Conservation (phyloP, 805 yeast species). For the Saccharomycopsis capsularis region DNA sequence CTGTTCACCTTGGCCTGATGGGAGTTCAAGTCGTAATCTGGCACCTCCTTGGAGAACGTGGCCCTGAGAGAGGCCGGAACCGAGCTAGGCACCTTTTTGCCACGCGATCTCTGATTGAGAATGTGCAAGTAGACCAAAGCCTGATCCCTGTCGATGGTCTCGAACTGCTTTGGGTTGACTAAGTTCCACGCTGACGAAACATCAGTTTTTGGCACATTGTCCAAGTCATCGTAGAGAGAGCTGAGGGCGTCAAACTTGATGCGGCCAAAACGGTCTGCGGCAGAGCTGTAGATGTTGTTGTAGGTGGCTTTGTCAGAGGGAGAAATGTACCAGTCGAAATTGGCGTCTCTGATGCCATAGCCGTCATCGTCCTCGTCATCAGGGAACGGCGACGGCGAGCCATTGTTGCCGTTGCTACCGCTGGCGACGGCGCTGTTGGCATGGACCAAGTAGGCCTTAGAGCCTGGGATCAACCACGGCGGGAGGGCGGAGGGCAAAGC, state of each 20-base stretch:
- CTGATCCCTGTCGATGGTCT: constrained; percentile 91
- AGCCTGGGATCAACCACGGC: constrained; percentile 86
- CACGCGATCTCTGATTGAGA: constrained; percentile 73
- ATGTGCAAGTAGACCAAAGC: constrained; percentile 84
- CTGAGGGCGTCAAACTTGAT: constrained; percentile 66
- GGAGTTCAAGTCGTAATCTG: constrained; percentile 60
- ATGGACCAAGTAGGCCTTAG: constrained; percentile 76
- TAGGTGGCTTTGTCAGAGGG: constrained; percentile 78
- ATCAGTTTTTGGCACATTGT: constrained; percentile 75
- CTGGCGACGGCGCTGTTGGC: constrained; percentile 46
- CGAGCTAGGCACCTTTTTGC: constrained; percentile 80
- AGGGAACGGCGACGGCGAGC: no score
- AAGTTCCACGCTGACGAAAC: constrained; percentile 89
- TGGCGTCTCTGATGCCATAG: constrained; percentile 50
- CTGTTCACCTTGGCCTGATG: constrained; percentile 39
- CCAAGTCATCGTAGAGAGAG: constrained; percentile 60
- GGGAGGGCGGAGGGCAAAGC: constrained; percentile 72
- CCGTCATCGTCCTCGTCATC: constrained; percentile 54
- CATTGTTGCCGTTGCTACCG: constrained; percentile 41
- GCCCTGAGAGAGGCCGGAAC: constrained; percentile 92
- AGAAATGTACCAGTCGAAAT: constrained; percentile 94
- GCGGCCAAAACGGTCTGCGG: constrained; percentile 74
- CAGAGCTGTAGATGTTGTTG: constrained; percentile 66
- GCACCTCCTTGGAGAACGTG: constrained; percentile 79
- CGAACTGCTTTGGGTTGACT: constrained; percentile 83